phyloP scores from a whole-genome alignment of 257 asterid genomes.

The Henckelia pumila region DNA sequence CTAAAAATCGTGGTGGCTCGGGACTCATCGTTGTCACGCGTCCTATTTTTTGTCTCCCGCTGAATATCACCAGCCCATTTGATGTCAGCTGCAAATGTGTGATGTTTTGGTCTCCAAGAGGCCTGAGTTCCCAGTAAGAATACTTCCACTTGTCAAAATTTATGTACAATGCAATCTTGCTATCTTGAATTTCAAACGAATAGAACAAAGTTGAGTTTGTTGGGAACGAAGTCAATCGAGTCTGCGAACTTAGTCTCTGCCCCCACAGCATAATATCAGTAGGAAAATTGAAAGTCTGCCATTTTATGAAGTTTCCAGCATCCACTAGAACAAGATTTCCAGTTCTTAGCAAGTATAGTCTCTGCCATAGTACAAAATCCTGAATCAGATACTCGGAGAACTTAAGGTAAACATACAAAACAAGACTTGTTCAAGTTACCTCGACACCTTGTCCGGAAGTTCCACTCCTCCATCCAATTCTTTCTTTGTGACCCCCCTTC shows the following conservation, averaged over 20 bases:
- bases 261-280: conserved; percentile 88
- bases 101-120: conserved; percentile 44
- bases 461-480: conserved; percentile 81
- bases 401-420: conserved; percentile 2
- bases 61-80: conserved; percentile 55
- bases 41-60: conserved; percentile 42
- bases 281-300: conserved; percentile 96
- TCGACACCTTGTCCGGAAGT: conserved; percentile 77
- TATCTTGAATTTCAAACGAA: conserved; percentile 64
- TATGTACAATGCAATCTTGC: conserved; percentile 54
- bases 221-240: conserved; percentile 74
- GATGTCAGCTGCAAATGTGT: conserved; percentile 64
- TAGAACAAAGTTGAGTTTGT: conserved; percentile 50
- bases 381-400: conserved; percentile 11
- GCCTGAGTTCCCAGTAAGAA: conserved; percentile 72
- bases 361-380: conserved; percentile 45
- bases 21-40: conserved; percentile 32
- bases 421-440: conserved; percentile 39
- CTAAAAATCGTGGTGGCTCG: conserved; percentile 54
- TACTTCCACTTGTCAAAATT: conserved; percentile 57
- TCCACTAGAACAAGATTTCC: conserved; percentile 83
- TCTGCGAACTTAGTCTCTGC: conserved; percentile 74
- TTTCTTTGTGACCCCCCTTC: conserved; percentile 46
- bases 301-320: conserved; percentile 54
- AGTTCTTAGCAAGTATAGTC: conserved; percentile 53